phyloP scores from a whole-genome alignment of 106 monocot species.

The Dendrobium catenatum region DNA sequence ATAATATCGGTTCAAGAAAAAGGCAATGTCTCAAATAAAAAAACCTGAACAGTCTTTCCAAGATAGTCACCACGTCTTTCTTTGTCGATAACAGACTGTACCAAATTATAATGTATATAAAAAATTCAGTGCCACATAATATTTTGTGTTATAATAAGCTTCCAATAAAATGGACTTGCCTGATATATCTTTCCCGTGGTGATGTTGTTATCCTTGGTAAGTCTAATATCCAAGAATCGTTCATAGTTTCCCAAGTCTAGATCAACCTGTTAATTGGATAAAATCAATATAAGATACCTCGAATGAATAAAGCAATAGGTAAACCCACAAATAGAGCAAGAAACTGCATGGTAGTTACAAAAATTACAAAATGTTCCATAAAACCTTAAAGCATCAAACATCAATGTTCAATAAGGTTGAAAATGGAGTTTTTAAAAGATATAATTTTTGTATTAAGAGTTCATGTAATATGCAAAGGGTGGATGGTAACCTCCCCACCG shows the following conservation, averaged over 20 bases:
- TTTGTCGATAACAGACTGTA: constrained; percentile 73
- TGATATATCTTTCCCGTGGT: constrained; percentile 66
- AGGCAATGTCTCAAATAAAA: neutral
- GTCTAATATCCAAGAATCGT: constrained; percentile 50
- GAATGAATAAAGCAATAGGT: neutral
- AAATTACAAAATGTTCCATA: neutral
- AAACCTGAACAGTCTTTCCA: constrained; percentile 88
- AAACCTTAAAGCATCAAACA: too few relatives aligned
- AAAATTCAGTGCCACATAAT: neutral
- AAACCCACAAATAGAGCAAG: neutral
- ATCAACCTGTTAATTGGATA: constrained; percentile 35
- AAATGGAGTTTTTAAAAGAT: neutral
- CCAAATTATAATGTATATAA: constrained; percentile 11
- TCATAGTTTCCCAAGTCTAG: constrained; percentile 61
- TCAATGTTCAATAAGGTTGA: neutral
- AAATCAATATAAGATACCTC: neutral
- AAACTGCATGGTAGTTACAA: neutral
- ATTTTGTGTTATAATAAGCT: neutral
- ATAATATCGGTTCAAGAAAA: neutral
- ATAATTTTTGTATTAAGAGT: neutral
- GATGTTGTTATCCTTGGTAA: constrained; percentile 54
- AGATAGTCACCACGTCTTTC: constrained; percentile 79
- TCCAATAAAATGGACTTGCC: neutral
- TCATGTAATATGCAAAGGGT: neutral
- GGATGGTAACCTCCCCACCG: constrained; percentile 45